Evolutionary conservation across 2,329 filamentous ascomycete genomes (phyloP).

Genomic region (Aureobasidium sp.): DNA sequence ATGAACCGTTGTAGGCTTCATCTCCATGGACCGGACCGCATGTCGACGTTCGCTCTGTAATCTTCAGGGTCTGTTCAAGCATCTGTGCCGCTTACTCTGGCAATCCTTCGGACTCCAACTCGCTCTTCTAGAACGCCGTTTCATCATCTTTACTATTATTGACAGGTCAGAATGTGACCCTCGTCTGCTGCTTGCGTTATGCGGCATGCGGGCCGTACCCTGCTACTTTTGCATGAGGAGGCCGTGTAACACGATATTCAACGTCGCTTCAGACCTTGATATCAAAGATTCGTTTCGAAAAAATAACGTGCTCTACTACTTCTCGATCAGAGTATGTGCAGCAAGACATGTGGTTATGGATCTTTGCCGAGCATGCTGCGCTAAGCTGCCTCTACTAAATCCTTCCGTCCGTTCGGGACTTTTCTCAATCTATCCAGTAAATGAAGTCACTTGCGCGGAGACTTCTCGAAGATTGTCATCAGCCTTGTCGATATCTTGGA

Average conservation of each 20-base stretch:
- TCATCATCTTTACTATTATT: not conserved
- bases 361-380: not conserved
- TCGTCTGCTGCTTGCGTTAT: not conserved
- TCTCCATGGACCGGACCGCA: not conserved
- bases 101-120: not conserved
- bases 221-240: not conserved
- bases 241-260: not conserved
- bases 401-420: not conserved
- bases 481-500: not conserved
- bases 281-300: not conserved
- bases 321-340: not conserved
- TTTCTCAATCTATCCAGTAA: not conserved
- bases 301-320: not conserved
- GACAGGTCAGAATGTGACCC: not conserved
- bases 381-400: not conserved
- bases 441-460: conserved; percentile 2
- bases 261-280: not conserved
- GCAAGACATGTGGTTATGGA: not conserved
- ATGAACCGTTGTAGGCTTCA: not conserved
- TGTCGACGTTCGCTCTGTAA: not conserved
- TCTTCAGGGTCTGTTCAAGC: not conserved
- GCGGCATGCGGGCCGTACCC: conserved; percentile 7
- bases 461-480: conserved; percentile 10
- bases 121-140: not conserved
- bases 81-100: not conserved